phyloP scores from a whole-genome alignment of 2,329 filamentous ascomycete genomes.

The Coniochaeta ligniaria region DNA sequence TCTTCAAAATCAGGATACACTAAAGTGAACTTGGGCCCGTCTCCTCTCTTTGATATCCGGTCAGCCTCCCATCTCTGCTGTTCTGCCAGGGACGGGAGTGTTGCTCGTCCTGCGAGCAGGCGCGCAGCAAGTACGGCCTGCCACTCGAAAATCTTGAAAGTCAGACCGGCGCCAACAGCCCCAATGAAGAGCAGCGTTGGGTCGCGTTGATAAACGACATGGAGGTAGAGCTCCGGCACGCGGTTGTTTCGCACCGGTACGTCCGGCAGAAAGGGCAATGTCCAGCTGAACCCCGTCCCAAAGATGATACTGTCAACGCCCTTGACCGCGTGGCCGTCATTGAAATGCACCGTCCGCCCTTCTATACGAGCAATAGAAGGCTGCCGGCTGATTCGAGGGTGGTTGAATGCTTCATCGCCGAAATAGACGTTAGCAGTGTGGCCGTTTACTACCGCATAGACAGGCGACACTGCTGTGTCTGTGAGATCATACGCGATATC shows the following conservation, averaged over 20 bases:
- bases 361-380: no score
- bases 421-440: slow-evolving; percentile 44
- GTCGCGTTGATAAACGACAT: slow-evolving; percentile 47
- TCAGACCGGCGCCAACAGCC: slow-evolving; percentile 49
- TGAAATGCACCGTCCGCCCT: no score
- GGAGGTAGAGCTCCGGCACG: slow-evolving; percentile 48
- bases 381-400: slow-evolving; percentile 16
- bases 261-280: slow-evolving; percentile 50
- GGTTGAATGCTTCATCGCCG: slow-evolving; percentile 51
- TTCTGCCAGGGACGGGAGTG: slow-evolving; percentile 38
- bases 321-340: slow-evolving; percentile 41
- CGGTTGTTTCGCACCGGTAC: slow-evolving; percentile 47
- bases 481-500: slow-evolving; percentile 29
- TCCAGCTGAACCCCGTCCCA: slow-evolving; percentile 61
- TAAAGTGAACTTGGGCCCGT: slow-evolving; percentile 42
- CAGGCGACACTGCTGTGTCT: slow-evolving; percentile 33
- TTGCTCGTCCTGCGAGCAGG: slow-evolving; percentile 45
- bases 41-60: slow-evolving; percentile 44
- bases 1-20: no score
- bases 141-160: slow-evolving; percentile 64
- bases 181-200: slow-evolving; percentile 51
- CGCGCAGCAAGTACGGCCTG: slow-evolving; percentile 57
- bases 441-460: slow-evolving; percentile 44
- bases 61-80: slow-evolving; percentile 51
- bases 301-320: slow-evolving; percentile 58